A percentile compares a stretch with the other conserved stretches of the same genome.
Evolutionary conservation across 2,329 filamentous ascomycete species (phyloP).

Genomic region (Fusarium acutatum): DNA sequence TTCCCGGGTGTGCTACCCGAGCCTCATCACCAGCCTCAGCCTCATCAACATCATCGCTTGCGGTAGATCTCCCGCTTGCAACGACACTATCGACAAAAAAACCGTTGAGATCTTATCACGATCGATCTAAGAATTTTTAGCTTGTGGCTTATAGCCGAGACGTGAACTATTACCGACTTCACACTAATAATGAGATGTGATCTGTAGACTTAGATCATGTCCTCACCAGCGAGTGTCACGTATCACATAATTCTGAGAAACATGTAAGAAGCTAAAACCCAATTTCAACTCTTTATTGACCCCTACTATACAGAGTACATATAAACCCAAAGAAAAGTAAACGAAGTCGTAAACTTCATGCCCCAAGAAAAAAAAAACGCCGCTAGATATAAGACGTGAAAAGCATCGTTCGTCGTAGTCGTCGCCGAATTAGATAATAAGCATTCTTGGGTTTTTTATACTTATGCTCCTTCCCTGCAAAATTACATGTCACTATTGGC

Average conservation of each 20-base stretch:
- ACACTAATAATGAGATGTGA: not conserved
- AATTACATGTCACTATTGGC: conserved; percentile 40
- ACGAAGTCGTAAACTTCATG: conserved; percentile 28
- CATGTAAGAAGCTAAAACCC: not conserved
- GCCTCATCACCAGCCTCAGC: conserved; percentile 21
- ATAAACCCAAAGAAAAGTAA: not conserved
- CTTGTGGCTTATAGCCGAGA: conserved; percentile 2
- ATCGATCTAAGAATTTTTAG: conserved; percentile 5
- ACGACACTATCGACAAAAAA: not conserved
- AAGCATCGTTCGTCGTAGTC: not conserved
- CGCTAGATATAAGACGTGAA: not conserved
- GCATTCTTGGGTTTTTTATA: not conserved
- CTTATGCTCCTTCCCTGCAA: conserved; percentile 30
- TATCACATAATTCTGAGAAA: conserved; percentile 15
- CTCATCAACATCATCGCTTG: not conserved
- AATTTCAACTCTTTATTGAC: conserved; percentile 28
- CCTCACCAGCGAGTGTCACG: conserved; percentile 9
- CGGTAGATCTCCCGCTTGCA: conserved; percentile 12
- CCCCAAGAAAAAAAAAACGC: conserved; percentile 30
- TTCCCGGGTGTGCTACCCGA: conserved; percentile 1
- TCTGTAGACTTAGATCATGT: not conserved
- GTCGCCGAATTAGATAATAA: conserved; percentile 1
- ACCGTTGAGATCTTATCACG: conserved; percentile 16
- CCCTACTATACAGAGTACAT: conserved; percentile 13
- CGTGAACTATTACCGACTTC: not conserved